Percentiles rank a stretch among this genome's conserved stretches.
phyloP scores from a whole-genome alignment of 108 stramenopile genomes.

The Skeletonema grethae region DNA sequence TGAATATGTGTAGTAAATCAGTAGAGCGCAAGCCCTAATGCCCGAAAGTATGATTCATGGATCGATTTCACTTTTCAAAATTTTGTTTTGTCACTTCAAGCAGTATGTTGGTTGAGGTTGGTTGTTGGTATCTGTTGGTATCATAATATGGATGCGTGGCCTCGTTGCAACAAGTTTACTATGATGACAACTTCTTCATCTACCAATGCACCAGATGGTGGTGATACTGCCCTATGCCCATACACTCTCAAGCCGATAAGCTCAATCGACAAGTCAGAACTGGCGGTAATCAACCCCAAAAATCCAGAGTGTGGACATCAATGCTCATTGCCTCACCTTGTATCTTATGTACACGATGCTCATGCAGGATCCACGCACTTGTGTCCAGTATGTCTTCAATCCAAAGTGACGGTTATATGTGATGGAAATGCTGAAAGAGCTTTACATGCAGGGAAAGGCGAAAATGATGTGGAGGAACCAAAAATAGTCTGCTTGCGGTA shows the following conservation, averaged over 20 bases:
- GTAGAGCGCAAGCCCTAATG: too few species aligned
- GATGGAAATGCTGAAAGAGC: conserved; percentile 11
- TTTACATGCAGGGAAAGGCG: background rate
- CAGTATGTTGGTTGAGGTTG: too few species aligned
- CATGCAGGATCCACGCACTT: background rate
- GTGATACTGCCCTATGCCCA: conserved; percentile 19
- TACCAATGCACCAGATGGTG: background rate
- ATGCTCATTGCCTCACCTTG: conserved; percentile 28
- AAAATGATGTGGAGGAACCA: background rate
- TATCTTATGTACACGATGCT: conserved; percentile 38
- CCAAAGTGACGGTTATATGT: conserved; percentile 7
- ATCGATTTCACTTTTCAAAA: too few species aligned
- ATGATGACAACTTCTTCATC: background rate
- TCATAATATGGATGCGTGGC: too few species aligned
- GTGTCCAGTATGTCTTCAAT: conserved; percentile 34
- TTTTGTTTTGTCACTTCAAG: too few species aligned
- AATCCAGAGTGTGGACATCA: conserved; percentile 26
- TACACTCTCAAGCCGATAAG: conserved; percentile 31
- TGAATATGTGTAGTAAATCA: too few species aligned
- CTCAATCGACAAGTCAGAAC: conserved; percentile 11
- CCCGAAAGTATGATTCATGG: too few species aligned
- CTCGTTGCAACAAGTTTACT: too few species aligned
- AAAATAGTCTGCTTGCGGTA: background rate
- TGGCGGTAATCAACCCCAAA: conserved; percentile 25
- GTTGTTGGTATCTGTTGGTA: too few species aligned